phyloP scores from a whole-genome alignment of 192 early-diverging fungal species.

The Backusella macrospora region DNA sequence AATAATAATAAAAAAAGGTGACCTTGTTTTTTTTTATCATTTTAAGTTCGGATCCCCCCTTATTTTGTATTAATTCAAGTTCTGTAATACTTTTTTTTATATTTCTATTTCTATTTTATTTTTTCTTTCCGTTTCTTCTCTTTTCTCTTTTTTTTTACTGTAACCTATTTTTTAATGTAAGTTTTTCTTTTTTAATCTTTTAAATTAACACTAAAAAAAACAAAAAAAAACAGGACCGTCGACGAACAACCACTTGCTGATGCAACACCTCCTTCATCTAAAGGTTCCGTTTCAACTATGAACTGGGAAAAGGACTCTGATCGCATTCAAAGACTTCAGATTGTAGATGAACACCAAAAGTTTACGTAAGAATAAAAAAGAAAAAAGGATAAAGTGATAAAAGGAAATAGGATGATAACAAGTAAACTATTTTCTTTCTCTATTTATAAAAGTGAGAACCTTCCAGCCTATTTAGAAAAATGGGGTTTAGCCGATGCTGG shows the following conservation, averaged over 20 bases:
- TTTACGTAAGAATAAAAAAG: slow-evolving; percentile 87
- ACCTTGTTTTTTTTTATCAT: background rate
- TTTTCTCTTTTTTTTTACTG: background rate
- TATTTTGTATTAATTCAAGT: background rate
- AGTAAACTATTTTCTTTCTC: background rate
- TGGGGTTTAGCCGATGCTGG: slow-evolving; percentile 84
- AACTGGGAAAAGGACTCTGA: slow-evolving; percentile 35
- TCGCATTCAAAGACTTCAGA: slow-evolving; percentile 58
- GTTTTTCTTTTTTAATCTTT: background rate
- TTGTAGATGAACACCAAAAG: slow-evolving; percentile 78
- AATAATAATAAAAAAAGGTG: background rate
- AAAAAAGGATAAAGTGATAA: background rate
- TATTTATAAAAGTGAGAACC: slow-evolving; percentile 51
- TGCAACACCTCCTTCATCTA: slow-evolving; percentile 3
- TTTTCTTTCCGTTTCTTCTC: background rate
- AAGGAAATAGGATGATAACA: background rate
- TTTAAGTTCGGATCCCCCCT: slow-evolving; percentile 4
- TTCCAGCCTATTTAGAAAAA: slow-evolving; percentile 80
- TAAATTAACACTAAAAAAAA: background rate
- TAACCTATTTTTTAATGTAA: slow-evolving; percentile 3
- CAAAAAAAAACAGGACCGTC: background rate
- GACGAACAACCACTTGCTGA: background rate
- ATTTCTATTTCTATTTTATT: background rate
- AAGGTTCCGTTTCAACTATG: slow-evolving; percentile 8
- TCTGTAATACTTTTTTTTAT: background rate